These are phyloP conservation scores for Asterionellopsis glacialis DNA, from an alignment of 108 stramenopile genomes.

Conservation along the genomic window DNA sequence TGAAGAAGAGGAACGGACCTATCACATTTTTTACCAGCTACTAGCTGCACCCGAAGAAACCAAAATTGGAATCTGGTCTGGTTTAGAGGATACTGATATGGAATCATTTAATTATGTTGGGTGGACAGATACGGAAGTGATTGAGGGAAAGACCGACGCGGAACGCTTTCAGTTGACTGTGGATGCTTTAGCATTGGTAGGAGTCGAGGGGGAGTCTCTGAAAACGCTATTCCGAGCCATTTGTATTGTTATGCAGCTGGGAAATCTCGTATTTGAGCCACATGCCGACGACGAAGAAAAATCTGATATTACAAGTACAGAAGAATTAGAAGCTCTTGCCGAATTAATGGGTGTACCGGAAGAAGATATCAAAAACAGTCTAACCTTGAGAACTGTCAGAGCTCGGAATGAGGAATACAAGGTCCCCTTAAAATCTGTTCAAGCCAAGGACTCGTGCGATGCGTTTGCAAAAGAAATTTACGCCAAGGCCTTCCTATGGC, in stretches of 20 bases:
- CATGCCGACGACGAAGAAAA: constrained; percentile 47
- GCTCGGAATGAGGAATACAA: constrained; percentile 72
- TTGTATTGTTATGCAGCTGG: constrained; percentile 78
- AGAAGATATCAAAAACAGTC: constrained; percentile 39
- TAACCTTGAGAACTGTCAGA: constrained; percentile 73
- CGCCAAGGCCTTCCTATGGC: constrained; percentile 86
- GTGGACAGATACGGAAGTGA: constrained; percentile 27
- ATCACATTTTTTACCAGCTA: constrained; percentile 98
- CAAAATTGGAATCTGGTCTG: constrained; percentile 69
- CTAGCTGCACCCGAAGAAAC: constrained; percentile 77
- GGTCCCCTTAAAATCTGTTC: constrained; percentile 64
- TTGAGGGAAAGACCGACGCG: constrained; percentile 84
- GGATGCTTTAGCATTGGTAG: constrained; percentile 65
- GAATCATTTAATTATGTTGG: constrained; percentile 75
- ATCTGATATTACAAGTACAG: constrained; percentile 37
- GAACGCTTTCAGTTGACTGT: constrained; percentile 78
- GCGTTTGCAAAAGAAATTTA: constrained; percentile 97
- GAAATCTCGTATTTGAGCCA: constrained; percentile 76
- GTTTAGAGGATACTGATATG: constrained; percentile 52
- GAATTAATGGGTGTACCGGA: constrained; percentile 67
- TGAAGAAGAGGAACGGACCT: constrained; percentile 94
- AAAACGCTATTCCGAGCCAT: constrained; percentile 62
- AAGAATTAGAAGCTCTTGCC: constrained; percentile 57
- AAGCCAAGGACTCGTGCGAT: constrained; percentile 87
- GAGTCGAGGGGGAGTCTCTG: constrained; percentile 59